Conservation (phyloP, 805 yeast genomes). For the Myxozyma neglecta region DNA sequence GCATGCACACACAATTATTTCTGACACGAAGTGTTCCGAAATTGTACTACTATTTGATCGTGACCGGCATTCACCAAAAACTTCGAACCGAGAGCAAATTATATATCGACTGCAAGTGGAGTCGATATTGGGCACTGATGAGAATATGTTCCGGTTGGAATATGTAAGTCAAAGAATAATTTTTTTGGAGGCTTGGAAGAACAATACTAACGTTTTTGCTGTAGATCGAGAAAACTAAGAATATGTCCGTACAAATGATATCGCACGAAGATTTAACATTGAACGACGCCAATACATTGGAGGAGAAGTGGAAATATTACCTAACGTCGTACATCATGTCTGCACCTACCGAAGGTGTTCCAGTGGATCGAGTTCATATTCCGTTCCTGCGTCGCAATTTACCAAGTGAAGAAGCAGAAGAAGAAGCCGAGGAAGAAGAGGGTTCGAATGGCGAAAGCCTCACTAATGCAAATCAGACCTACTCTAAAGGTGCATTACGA, state of each 20-base stretch:
- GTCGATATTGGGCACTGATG: conserved; percentile 76
- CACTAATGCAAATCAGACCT: conserved; percentile 8
- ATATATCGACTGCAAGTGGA: conserved; percentile 86
- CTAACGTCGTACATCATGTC: conserved; percentile 90
- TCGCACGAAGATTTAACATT: conserved; percentile 87
- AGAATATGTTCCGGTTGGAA: conserved; percentile 86
- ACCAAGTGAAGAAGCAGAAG: conserved; percentile 34
- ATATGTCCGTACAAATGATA: conserved; percentile 74
- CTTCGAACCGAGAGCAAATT: conserved; percentile 85
- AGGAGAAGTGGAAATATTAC: conserved; percentile 89
- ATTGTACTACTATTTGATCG: conserved; percentile 77
- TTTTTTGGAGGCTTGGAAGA: too few species aligned
- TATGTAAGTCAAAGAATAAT: conserved; percentile 41
- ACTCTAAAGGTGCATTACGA: conserved; percentile 56
- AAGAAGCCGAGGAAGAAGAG: conserved; percentile 22
- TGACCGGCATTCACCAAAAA: conserved; percentile 63
- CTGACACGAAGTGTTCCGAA: conserved; percentile 78
- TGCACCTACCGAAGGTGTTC: conserved; percentile 95
- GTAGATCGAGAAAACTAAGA: conserved; percentile 47
- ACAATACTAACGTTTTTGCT: neutral
- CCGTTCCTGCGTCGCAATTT: conserved; percentile 67
- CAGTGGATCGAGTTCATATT: conserved; percentile 68
- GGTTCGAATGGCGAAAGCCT: neutral
- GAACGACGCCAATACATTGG: conserved; percentile 64
- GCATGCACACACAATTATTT: conserved; percentile 80